Evolutionary conservation across 371 early-diverging fungal species (phyloP), one percentile per base, ranked within the genome.

Genomic region (Mucor indicus): DNA sequence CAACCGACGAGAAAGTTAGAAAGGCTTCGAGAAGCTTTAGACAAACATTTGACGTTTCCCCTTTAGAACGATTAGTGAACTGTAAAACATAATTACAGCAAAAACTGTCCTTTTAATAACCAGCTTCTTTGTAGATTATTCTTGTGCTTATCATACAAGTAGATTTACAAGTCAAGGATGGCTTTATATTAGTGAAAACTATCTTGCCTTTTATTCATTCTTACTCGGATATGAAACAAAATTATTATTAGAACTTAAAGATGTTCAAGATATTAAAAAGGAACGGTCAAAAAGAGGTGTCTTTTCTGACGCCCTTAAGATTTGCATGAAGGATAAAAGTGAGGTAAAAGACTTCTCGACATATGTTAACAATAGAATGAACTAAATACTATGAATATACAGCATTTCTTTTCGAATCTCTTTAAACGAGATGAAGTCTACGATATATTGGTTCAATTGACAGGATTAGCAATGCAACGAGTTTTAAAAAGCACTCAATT

Each of bases 361-460:
- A n/a, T n/a, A n/a, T n/a, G n/a, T n/a, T n/a, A n/a, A n/a, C n/a
- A n/a, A n/a, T n/a, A n/a, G n/a, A n/a, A n/a, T n/a, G n/a, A n/a
- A n/a, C n/a, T n/a, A n/a, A n/a, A n/a, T n/a, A n/a, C n/a, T n/a
- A n/a, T n/a, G n/a, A n/a, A n/a, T n/a, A n/a, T 27, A 22, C 62
- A 85, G 87, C 86, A 92, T 64, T 73, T 87, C 46, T 97, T 98
- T 51, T 87, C 93, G 3, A 98, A 97, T 59, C 68, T 98, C 29
- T 97, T 98, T 65, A 89, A 87, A 48, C 78, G 98, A 32, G 96
- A 98, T 61, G 95, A 79, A 79, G 91, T 93, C 1, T 92, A 83
- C 50, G 95, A 94, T 32, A 72, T 93, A 31, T 67, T 98, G n/a
- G 89, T 92, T 22, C 91, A 95, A 52, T 69, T 98, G 48, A 91